Base-by-base conservation (phyloP, 495 filamentous ascomycete species). In the Bathelium albidoporum region DNA sequence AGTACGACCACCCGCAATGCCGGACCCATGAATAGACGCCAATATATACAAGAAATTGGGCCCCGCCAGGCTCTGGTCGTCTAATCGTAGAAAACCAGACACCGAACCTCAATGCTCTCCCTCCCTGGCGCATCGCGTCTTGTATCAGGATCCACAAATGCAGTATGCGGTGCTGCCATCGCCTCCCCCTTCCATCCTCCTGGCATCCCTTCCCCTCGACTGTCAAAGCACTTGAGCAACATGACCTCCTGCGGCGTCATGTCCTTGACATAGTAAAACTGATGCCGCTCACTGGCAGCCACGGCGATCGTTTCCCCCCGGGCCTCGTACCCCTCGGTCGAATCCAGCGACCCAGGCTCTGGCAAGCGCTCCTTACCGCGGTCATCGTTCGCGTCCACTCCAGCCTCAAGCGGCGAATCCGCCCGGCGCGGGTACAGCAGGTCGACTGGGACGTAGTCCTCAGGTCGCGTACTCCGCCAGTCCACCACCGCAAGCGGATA, bases 221-320 rank as follows among this genome's bases (percentile, higher is more conserved):
- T 71, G 61, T 76, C 73, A 62, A 69, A 76, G 58, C 73, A 76
- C 68, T 76, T 76, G 24, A 76, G 53, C 60, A 76, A 58, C 72
- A 74, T 71, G 12, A 73, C 72, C 68, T 76, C 73, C 5, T 73
- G 68, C 0, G 73, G 72, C n/a, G 68, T 74, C 73, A 76, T 76
- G 49, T 76, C 72, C 64, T 73, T 73, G 65, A 70, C 52, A 63
- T 74, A 76, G 36, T 66, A 73, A 64, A 76, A 76, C 62, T 63
- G 59, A 62, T 76, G 73, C 20, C 65, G 53, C 39, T 74, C 70
- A 58, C 62, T 76, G 5, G 72, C 36, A 36, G 70, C 70, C 28
- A 76, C 73, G 0, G 62, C 67, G 52, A 73, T 16, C 26, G 73
- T 76, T 69, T 74, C 73, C 39, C 73, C 73, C 59, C 64, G 68